Evolutionary conservation across 1,139 yeast genomes (phyloP).

Genomic region (Hansenula lynferdii): DNA sequence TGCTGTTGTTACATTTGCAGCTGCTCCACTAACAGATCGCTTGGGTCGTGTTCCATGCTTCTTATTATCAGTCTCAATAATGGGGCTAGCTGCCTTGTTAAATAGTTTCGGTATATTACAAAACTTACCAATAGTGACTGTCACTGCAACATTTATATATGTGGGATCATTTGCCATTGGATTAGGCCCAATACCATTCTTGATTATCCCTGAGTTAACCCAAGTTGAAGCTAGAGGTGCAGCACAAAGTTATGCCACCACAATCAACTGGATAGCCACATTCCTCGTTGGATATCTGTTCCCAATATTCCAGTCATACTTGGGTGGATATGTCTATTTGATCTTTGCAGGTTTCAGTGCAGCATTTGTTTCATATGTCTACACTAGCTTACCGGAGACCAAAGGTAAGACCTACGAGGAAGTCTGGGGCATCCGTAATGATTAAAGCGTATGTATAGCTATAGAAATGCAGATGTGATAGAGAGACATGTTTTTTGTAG

Average conservation of each 20-base stretch:
- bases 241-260: slow-evolving; percentile 91
- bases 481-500: no score
- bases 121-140: slow-evolving; percentile 47
- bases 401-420: slow-evolving; percentile 58
- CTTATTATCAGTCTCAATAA: slow-evolving; percentile 56
- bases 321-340: slow-evolving; percentile 81
- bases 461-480: no score
- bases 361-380: slow-evolving; percentile 43
- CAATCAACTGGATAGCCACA: slow-evolving; percentile 88
- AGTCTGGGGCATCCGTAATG: slow-evolving; percentile 45
- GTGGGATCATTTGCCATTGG: slow-evolving; percentile 88
- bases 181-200: slow-evolving; percentile 90
- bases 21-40: slow-evolving; percentile 70
- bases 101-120: slow-evolving; percentile 63
- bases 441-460: slow-evolving; percentile 5
- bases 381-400: slow-evolving; percentile 66
- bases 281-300: slow-evolving; percentile 76
- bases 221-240: slow-evolving; percentile 74
- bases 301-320: slow-evolving; percentile 58
- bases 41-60: slow-evolving; percentile 76
- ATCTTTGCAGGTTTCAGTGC: slow-evolving; percentile 60
- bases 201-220: slow-evolving; percentile 84
- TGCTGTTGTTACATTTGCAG: slow-evolving; percentile 61
- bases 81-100: slow-evolving; percentile 61
- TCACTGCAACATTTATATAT: slow-evolving; percentile 64